Evolutionary conservation across 73 alveolate species (phyloP).

Genomic region (Stentor coeruleus): DNA sequence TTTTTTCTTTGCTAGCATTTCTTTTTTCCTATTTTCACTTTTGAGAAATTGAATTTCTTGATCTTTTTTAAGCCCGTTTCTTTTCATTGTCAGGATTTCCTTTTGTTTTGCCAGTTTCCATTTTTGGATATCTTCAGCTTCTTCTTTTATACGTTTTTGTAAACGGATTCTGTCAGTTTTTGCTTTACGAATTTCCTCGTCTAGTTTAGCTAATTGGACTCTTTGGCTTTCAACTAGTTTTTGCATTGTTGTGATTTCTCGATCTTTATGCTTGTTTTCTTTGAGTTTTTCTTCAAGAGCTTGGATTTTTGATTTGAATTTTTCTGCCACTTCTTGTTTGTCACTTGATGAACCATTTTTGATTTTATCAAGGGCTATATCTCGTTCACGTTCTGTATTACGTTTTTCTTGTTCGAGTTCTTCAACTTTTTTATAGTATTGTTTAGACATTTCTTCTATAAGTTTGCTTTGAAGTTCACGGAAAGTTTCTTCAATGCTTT

Average conservation of each 20-base stretch:
- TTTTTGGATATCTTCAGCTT: constrained; percentile 51
- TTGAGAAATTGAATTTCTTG: constrained; percentile 48
- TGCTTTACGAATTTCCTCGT: constrained; percentile 53
- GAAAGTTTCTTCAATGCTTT: constrained; percentile 28
- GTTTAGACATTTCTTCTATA: constrained; percentile 31
- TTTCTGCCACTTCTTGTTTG: constrained; percentile 40
- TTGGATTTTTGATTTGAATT: constrained; percentile 51
- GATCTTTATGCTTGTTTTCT: constrained; percentile 52
- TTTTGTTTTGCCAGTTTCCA: constrained; percentile 54
- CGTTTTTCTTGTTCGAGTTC: constrained; percentile 49
- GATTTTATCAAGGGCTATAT: constrained; percentile 39
- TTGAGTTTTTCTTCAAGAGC: constrained; percentile 56
- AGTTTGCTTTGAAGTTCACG: constrained; percentile 27
- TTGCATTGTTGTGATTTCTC: constrained; percentile 42
- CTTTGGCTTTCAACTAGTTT: constrained; percentile 44
- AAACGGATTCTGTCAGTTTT: constrained; percentile 49
- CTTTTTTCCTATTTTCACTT: constrained; percentile 56
- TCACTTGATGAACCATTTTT: constrained; percentile 30
- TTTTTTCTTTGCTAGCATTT: constrained; percentile 41
- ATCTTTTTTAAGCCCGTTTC: constrained; percentile 53
- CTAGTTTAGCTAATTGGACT: constrained; percentile 44
- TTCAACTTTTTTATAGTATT: constrained; percentile 36
- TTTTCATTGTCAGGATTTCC: constrained; percentile 51
- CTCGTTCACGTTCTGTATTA: constrained; percentile 48
- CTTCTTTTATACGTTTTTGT: constrained; percentile 56